Evolutionary conservation across 176 grass and related monocot genomes (phyloP).

Genomic region (Cenchrus fungigraminus): DNA sequence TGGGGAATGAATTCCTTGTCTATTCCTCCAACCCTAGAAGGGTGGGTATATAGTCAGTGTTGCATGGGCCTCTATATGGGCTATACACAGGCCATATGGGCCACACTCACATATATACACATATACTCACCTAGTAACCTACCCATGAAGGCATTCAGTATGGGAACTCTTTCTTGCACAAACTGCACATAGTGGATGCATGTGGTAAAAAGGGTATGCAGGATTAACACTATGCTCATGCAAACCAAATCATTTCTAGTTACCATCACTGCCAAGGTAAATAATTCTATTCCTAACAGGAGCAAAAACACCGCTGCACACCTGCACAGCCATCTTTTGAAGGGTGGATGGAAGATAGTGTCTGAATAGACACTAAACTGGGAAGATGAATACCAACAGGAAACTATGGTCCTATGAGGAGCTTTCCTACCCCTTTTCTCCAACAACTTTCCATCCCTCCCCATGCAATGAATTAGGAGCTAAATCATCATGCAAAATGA

Average conservation of each 20-base stretch:
- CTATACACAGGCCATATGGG: too few species aligned
- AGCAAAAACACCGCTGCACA: background rate
- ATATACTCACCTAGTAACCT: slow-evolving; percentile 25
- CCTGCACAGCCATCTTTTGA: background rate
- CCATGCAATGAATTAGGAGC: slow-evolving; percentile 23
- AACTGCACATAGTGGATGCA: background rate
- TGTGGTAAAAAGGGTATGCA: slow-evolving; percentile 12
- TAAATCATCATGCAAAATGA: slow-evolving; percentile 13
- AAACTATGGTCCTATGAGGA: background rate
- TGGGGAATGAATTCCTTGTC: too few species aligned
- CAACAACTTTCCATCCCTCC: slow-evolving; percentile 23
- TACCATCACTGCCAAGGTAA: slow-evolving; percentile 25
- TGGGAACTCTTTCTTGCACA: background rate
- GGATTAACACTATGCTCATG: slow-evolving; percentile 16
- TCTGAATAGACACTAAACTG: background rate
- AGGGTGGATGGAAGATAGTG: background rate
- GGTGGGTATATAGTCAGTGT: too few species aligned
- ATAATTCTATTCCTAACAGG: background rate
- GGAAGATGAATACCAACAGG: slow-evolving; percentile 1
- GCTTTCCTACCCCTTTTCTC: slow-evolving; percentile 3
- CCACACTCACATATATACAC: too few species aligned
- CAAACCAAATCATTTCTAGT: slow-evolving; percentile 11
- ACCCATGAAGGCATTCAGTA: background rate
- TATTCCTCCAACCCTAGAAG: too few species aligned
- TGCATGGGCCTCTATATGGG: too few species aligned